Evolutionary conservation across 2,329 filamentous ascomycete genomes (phyloP), one percentile per base, ranked within the genome.

Genomic region (Colletotrichum eremochloae): DNA sequence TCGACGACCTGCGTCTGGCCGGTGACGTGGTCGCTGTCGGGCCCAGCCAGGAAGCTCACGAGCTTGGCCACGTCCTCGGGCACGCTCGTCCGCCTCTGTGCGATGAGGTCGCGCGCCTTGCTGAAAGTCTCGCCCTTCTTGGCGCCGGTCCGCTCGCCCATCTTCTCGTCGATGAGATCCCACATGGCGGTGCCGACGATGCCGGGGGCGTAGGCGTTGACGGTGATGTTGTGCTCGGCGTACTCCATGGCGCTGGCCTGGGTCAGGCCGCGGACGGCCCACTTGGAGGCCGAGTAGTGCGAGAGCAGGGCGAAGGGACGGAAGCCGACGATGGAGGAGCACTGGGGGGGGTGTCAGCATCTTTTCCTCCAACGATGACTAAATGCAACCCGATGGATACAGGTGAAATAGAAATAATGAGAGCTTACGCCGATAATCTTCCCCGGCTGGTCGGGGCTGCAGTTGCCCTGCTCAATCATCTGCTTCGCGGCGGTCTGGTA

Each of bases 141-240:
- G 0, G 82, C 81, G 0, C 87, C 89, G 68, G 84, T 84, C 77
- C 87, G 84, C 69, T 69, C 69, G 46, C 69, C 69, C n/a, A 72
- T 74, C 69, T 87, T 86, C 74, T 88, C 86, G 72, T 93, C 91
- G 66, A 93, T 92, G 2, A 89, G 77, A 57, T 92, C 90, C 91
- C 91, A 93, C 90, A 93, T 93, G 0, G 84, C 82, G 0, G 90
- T 92, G 0, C 87, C 89, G 0, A 93, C 90, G 60, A 93, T 91
- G 0, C 91, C 91, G 0, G 91, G 91, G 0, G 89, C 90, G 76
- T 92, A 93, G 0, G 87, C 86, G 75, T 93, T 93, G 29, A 88
- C 90, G 0, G 89, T 92, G 78, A 93, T 93, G 70, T 88, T 84
- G 77, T 93, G 86, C 58, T 81, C 79, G 0, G 90, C 91, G 80